Percentiles rank a stretch among this genome's conserved stretches.
phyloP scores from a whole-genome alignment of 2,329 filamentous ascomycete genomes.

The Neurospora sp. region DNA sequence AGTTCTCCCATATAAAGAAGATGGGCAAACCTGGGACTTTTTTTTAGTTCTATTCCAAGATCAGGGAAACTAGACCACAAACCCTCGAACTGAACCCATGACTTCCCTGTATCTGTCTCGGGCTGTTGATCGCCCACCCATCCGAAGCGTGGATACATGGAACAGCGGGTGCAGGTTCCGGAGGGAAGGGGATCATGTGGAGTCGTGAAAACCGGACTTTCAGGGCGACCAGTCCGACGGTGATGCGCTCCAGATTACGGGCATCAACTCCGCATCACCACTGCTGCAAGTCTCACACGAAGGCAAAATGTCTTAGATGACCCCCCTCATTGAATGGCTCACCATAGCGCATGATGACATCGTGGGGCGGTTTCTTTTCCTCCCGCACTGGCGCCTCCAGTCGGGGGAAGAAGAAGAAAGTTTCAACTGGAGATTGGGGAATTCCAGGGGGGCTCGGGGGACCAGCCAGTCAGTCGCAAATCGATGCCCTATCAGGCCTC shows the following conservation, averaged over 20 bases:
- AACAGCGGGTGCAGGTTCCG: not conserved
- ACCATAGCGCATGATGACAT: not conserved
- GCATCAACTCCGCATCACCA: not conserved
- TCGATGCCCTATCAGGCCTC: not conserved
- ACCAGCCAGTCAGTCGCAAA: not conserved
- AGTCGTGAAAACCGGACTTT: not conserved
- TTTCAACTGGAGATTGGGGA: not conserved
- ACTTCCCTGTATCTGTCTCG: not conserved
- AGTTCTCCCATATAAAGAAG: not conserved
- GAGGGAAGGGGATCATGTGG: not conserved
- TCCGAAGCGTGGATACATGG: not conserved
- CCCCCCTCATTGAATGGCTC: not conserved
- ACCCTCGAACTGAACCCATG: not conserved
- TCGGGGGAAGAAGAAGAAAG: not conserved
- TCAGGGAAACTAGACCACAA: not conserved
- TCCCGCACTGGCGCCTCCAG: not conserved
- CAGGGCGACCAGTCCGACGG: not conserved
- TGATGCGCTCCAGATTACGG: not conserved
- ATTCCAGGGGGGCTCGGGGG: not conserved
- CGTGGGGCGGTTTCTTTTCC: not conserved
- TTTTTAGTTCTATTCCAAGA: not conserved
- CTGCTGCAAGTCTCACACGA: not conserved
- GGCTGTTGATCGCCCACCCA: not conserved
- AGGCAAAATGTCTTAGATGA: not conserved
- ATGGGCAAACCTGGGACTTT: not conserved